These are phyloP conservation scores for Avicennia marina DNA, from an alignment of 257 asterid species.

Conservation along the genomic window DNA sequence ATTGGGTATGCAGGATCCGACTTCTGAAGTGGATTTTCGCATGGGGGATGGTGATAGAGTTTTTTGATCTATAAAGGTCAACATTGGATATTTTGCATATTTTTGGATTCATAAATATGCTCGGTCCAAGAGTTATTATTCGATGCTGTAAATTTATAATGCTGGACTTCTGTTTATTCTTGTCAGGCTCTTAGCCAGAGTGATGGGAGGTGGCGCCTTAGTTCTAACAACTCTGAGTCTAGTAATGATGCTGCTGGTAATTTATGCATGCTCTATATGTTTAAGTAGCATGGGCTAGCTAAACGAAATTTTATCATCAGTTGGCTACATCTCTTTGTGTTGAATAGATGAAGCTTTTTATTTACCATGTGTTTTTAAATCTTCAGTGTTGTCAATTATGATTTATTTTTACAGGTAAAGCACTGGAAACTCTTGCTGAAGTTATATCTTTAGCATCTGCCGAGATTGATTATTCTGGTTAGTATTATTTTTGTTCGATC, in stretches of 20 bases:
- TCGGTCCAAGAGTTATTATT: no score
- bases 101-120: neutral
- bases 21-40: conserved; percentile 53
- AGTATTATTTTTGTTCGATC: conserved; percentile 19
- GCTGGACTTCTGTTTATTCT: conserved; percentile 21
- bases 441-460: conserved; percentile 72
- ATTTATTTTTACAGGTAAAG: conserved; percentile 55
- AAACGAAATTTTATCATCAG: neutral
- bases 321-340: neutral
- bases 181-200: conserved; percentile 92
- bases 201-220: conserved; percentile 98
- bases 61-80: conserved; percentile 77
- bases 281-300: conserved; percentile 13
- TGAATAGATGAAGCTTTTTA: neutral
- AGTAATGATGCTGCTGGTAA: conserved; percentile 91
- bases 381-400: neutral
- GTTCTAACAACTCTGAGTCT: conserved; percentile 75
- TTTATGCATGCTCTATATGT: conserved; percentile 1
- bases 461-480: conserved; percentile 73
- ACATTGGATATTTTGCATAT: conserved; percentile 13
- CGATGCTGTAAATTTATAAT: conserved; percentile 10
- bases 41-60: conserved; percentile 64
- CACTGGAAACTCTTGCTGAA: conserved; percentile 86
- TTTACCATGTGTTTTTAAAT: neutral
- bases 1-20: conserved; percentile 57